Conservation (phyloP, 139 green algal genomes). For the Desmodesmus armatus region DNA sequence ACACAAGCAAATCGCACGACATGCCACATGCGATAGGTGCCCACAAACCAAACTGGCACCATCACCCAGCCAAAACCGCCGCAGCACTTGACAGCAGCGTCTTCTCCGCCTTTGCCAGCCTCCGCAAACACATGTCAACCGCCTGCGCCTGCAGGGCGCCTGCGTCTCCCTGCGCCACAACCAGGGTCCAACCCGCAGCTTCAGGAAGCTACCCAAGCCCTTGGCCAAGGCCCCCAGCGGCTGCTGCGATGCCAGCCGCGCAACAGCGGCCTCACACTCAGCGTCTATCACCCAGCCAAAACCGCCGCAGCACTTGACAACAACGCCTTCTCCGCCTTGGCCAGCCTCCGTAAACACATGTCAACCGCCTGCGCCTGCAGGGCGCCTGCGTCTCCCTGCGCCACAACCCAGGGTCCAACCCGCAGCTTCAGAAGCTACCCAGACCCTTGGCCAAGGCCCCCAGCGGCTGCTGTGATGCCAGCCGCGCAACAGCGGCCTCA, state of each 20-base stretch:
- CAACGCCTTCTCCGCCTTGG: constrained; percentile 8
- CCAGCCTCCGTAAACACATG: constrained; percentile 2
- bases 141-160: background rate
- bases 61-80: constrained; percentile 33
- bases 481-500: constrained; percentile 12
- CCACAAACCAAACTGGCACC: background rate
- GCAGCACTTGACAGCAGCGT: constrained; percentile 16
- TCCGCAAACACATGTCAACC: background rate
- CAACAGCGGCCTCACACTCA: constrained; percentile 19
- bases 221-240: constrained; percentile 20
- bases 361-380: background rate
- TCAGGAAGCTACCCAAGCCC: constrained; percentile 61
- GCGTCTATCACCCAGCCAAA: constrained; percentile 28
- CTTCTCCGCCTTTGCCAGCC: constrained; percentile 21
- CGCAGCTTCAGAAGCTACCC: constrained; percentile 61
- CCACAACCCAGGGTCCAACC: constrained; percentile 73
- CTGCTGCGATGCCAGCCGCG: constrained; percentile 29
- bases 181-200: constrained; percentile 67
- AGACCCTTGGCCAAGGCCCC: constrained; percentile 24
- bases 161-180: constrained; percentile 49
- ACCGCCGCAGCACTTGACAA: constrained; percentile 28
- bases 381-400: constrained; percentile 23
- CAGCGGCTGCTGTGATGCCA: constrained; percentile 35
- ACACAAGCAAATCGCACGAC: background rate
- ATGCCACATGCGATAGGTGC: background rate